A percentile compares a stretch with the other conserved stretches of the same genome.
phyloP scores from a whole-genome alignment of 768 basidiomycete genomes.

The Xerocomellus chrysenteron region DNA sequence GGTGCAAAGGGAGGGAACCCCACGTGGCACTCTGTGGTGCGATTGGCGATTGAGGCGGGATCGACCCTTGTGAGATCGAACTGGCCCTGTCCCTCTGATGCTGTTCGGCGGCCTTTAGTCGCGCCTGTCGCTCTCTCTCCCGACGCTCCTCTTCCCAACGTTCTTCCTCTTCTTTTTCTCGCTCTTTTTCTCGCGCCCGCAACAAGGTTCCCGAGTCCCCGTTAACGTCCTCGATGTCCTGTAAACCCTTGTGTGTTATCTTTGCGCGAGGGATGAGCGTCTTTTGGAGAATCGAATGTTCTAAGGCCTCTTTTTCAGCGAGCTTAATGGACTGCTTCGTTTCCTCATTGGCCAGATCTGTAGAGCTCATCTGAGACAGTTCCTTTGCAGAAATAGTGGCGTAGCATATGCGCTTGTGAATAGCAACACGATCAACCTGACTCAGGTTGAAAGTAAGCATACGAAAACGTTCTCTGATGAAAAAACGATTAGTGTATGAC shows the following conservation, averaged over 20 bases:
- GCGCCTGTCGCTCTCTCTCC: conserved; percentile 66
- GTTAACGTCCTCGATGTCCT: conserved; percentile 82
- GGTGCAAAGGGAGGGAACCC: conserved; percentile 55
- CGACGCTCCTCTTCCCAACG: conserved; percentile 55
- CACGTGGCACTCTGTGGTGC: conserved; percentile 48
- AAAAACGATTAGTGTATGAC: conserved; percentile 6
- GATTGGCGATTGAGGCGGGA: conserved; percentile 71
- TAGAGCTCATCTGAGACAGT: conserved; percentile 82
- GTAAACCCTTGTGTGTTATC: conserved; percentile 90
- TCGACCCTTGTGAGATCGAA: conserved; percentile 50
- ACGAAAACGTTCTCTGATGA: conserved; percentile 79
- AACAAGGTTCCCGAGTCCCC: conserved; percentile 44
- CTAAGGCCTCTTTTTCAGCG: conserved; percentile 79
- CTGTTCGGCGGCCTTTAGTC: conserved; percentile 49
- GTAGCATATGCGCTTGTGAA: conserved; percentile 77
- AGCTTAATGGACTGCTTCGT: conserved; percentile 78
- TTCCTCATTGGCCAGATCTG: conserved; percentile 87
- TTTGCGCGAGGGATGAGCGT: conserved; percentile 66
- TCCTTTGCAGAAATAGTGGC: conserved; percentile 65
- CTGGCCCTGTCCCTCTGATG: conserved; percentile 47
- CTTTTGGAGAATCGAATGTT: conserved; percentile 81
- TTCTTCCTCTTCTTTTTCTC: conserved; percentile 65
- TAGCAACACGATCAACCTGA: conserved; percentile 73
- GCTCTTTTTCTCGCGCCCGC: conserved; percentile 54
- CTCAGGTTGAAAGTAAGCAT: conserved; percentile 87